Conservation (phyloP, 2,329 filamentous ascomycete genomes). For the Xylariaceae sp. region DNA sequence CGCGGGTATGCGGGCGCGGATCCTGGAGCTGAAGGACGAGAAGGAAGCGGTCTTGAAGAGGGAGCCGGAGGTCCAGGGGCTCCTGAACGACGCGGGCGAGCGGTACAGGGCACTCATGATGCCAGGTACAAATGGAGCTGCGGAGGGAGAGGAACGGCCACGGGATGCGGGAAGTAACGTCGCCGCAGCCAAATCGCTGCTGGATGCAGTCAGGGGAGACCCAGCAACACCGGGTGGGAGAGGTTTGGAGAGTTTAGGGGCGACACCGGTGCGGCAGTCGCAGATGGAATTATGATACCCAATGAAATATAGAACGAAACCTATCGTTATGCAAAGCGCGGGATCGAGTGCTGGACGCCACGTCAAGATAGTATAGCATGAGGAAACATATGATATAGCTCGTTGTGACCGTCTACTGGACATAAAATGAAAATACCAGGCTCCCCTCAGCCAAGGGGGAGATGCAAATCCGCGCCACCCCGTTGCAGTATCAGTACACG, state of each 20-base stretch:
- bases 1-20: conserved; percentile 44
- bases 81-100: conserved; percentile 77
- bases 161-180: conserved; percentile 6
- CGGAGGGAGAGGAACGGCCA: not conserved
- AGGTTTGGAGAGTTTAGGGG: conserved; percentile 44
- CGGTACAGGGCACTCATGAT: conserved; percentile 47
- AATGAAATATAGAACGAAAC: too few species aligned
- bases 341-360: too few species aligned
- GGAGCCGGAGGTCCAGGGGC: conserved; percentile 73
- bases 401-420: conserved; percentile 3
- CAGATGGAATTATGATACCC: conserved; percentile 28
- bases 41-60: conserved; percentile 60
- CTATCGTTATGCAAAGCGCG: too few species aligned
- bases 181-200: conserved; percentile 21
- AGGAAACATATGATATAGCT: not conserved
- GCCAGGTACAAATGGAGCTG: conserved; percentile 4
- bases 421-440: conserved; percentile 11
- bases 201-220: conserved; percentile 20
- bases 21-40: conserved; percentile 58
- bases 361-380: too few species aligned
- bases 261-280: conserved; percentile 34
- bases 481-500: not conserved
- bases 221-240: conserved; percentile 28
- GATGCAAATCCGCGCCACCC: conserved; percentile 1
- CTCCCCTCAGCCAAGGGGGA: conserved; percentile 10